A percentile compares a stretch with the other conserved stretches of the same genome.
phyloP scores from a whole-genome alignment of 2,329 filamentous ascomycete genomes.

The Fusarium irregulare region DNA sequence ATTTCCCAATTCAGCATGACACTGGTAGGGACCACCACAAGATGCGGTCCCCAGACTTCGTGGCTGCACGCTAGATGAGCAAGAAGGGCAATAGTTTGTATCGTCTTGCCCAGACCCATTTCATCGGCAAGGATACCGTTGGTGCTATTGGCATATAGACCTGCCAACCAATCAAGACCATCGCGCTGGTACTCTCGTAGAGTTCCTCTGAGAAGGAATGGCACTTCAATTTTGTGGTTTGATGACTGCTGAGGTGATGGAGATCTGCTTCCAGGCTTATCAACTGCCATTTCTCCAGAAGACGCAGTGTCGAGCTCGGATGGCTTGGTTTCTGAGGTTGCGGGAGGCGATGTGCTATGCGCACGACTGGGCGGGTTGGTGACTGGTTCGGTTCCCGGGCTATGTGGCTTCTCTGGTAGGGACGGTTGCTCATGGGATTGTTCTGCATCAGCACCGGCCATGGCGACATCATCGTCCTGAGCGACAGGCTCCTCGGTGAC shows the following conservation, averaged over 20 bases:
- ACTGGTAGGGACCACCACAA: constrained; percentile 96
- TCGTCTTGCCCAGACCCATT: constrained; percentile 98
- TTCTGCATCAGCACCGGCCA: constrained; percentile 41
- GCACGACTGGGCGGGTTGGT: constrained; percentile 58
- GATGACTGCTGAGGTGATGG: constrained; percentile 48
- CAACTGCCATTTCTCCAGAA: constrained; percentile 52
- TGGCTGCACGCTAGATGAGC: constrained; percentile 92
- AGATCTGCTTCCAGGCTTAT: constrained; percentile 50
- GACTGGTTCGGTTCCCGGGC: constrained; percentile 56
- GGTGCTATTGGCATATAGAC: constrained; percentile 89
- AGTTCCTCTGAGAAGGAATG: constrained; percentile 85
- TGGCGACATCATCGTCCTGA: constrained; percentile 47
- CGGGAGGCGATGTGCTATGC: constrained; percentile 59
- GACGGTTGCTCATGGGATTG: constrained; percentile 36
- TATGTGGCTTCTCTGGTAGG: constrained; percentile 48
- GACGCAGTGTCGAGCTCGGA: constrained; percentile 60
- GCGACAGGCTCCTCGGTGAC: neutral
- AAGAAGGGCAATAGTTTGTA: constrained; percentile 94
- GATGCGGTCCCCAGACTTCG: constrained; percentile 93
- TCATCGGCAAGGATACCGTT: constrained; percentile 98
- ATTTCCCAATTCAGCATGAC: constrained; percentile 99
- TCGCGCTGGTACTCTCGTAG: constrained; percentile 96
- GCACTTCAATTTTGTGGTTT: constrained; percentile 75
- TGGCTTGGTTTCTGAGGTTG: constrained; percentile 62
- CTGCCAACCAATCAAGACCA: constrained; percentile 96